phyloP scores from a whole-genome alignment of 306 rosid species.

The Fragaria ananassa region DNA sequence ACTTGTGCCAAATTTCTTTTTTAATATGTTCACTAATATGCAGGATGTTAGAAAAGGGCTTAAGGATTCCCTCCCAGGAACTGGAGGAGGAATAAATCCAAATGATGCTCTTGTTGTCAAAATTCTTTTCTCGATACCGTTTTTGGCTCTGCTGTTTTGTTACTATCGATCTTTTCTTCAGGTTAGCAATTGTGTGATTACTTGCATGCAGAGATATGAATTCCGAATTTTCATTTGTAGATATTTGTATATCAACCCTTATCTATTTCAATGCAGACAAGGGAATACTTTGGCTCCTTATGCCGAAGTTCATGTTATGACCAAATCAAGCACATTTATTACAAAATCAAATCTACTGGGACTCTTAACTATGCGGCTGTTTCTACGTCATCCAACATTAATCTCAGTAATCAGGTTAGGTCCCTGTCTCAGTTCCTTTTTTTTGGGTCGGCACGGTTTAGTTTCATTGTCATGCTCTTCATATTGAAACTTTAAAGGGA shows the following conservation, averaged over 20 bases:
- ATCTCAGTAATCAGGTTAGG: slow-evolving; percentile 59
- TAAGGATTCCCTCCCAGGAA: slow-evolving; percentile 82
- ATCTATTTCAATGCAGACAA: slow-evolving; percentile 48
- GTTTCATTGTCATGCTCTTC: slow-evolving; percentile 9
- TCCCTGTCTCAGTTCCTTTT: slow-evolving; percentile 17
- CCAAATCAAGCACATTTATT: slow-evolving; percentile 62
- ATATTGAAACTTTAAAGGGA: background rate
- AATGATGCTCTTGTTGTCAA: slow-evolving; percentile 72
- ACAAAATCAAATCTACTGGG: slow-evolving; percentile 68
- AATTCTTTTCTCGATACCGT: slow-evolving; percentile 67
- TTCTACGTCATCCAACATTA: slow-evolving; percentile 44
- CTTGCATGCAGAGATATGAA: slow-evolving; percentile 9
- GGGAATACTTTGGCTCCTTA: slow-evolving; percentile 43
- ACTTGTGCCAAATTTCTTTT: slow-evolving; percentile 11
- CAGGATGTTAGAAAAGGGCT: slow-evolving; percentile 82
- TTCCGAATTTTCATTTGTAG: background rate
- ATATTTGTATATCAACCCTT: slow-evolving; percentile 18
- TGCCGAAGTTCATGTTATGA: slow-evolving; percentile 68
- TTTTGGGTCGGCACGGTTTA: background rate
- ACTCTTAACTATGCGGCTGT: slow-evolving; percentile 54
- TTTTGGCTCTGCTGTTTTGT: slow-evolving; percentile 59
- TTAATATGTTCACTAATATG: slow-evolving; percentile 28
- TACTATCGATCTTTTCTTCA: slow-evolving; percentile 56
- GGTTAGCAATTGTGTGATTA: slow-evolving; percentile 45
- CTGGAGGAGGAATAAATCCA: slow-evolving; percentile 83